A percentile compares a stretch with the other conserved stretches of the same genome.
These are phyloP conservation scores for Lentinula sp. DNA, from an alignment of 768 basidiomycete genomes.

Conservation along the genomic window DNA sequence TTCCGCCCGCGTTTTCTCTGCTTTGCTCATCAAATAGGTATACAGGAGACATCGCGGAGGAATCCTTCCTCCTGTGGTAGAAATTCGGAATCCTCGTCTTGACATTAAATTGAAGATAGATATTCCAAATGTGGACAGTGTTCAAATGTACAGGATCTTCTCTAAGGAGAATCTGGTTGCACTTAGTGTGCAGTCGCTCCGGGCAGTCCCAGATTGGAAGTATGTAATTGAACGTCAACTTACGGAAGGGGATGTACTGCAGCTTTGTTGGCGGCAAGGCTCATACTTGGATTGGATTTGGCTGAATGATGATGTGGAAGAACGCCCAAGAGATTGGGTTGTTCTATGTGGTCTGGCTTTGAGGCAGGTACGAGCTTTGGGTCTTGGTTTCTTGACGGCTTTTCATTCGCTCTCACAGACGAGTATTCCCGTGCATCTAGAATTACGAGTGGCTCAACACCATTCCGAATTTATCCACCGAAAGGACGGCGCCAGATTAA, in stretches of 20 bases:
- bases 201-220: constrained; percentile 54
- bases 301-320: constrained; percentile 61
- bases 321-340: constrained; percentile 58
- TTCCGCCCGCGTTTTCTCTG: not conserved
- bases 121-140: constrained; percentile 43
- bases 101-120: constrained; percentile 66
- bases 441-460: constrained; percentile 74
- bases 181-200: constrained; percentile 53
- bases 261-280: constrained; percentile 73
- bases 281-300: constrained; percentile 85
- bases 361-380: constrained; percentile 47
- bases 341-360: constrained; percentile 74
- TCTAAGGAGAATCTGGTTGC: constrained; percentile 55
- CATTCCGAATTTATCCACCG: constrained; percentile 39
- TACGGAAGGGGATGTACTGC: constrained; percentile 49
- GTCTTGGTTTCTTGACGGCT: too few relatives aligned
- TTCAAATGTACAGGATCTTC: constrained; percentile 44
- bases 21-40: not conserved
- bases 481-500: constrained; percentile 41
- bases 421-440: constrained; percentile 34
- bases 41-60: constrained; percentile 70
- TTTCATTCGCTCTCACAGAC: not conserved
- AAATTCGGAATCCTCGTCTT: constrained; percentile 64
- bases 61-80: constrained; percentile 58
- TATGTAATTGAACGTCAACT: constrained; percentile 49